These are phyloP conservation scores for Pichia nanzhaoensis DNA, from an alignment of 805 yeast species.

Conservation along the genomic window DNA sequence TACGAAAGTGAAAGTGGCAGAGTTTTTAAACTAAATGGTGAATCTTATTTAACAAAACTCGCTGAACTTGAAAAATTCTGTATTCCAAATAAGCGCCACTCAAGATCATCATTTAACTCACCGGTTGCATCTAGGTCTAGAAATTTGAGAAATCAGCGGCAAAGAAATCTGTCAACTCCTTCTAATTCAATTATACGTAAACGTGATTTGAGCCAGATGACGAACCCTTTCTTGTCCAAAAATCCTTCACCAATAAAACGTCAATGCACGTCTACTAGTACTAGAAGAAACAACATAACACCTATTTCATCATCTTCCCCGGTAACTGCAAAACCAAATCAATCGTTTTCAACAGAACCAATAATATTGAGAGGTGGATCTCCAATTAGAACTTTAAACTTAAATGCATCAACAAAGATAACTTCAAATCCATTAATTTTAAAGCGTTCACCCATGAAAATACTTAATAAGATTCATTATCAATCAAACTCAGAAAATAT, in stretches of 20 bases:
- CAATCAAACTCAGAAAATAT: conserved; percentile 8
- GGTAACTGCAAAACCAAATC: background rate
- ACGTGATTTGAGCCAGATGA: conserved; percentile 14
- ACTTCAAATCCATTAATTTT: background rate
- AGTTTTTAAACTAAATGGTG: conserved; percentile 41
- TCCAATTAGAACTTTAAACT: conserved; percentile 3
- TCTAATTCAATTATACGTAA: conserved; percentile 20
- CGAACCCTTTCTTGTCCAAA: conserved; percentile 22
- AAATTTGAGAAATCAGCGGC: background rate
- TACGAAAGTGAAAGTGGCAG: conserved; percentile 40
- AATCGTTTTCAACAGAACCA: conserved; percentile 3
- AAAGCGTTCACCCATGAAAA: conserved; percentile 4
- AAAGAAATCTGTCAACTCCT: conserved; percentile 7
- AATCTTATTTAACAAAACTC: conserved; percentile 34
- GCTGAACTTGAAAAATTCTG: conserved; percentile 19
- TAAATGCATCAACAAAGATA: conserved; percentile 2
- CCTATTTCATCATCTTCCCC: conserved; percentile 3
- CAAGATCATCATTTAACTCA: conserved; percentile 9
- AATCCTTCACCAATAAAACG: conserved; percentile 11
- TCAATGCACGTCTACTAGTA: background rate
- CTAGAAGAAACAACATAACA: background rate
- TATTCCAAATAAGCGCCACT: conserved; percentile 11
- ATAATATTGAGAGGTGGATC: conserved; percentile 4
- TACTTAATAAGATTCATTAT: background rate
- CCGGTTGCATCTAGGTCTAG: background rate